Evolutionary conservation across 2,329 filamentous ascomycete species (phyloP).

Genomic region (Sordariomycetes sp.): DNA sequence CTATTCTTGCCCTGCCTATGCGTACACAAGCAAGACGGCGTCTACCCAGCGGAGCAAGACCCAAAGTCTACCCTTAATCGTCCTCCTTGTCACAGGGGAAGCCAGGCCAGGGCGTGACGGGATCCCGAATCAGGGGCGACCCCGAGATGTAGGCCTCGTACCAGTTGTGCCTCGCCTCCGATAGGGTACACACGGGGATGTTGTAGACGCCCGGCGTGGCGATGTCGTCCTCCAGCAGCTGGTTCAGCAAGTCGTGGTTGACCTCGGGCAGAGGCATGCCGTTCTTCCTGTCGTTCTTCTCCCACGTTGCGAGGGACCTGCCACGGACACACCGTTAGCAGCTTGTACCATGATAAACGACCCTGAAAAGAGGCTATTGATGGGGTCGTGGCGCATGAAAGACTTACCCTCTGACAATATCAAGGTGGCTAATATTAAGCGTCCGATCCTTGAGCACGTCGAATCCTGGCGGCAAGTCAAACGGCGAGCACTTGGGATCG

Average conservation of each 20-base stretch:
- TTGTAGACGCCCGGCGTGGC: neutral
- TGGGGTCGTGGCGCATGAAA: neutral
- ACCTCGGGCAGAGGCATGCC: neutral
- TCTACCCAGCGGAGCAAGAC: too few species aligned
- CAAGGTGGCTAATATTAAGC: neutral
- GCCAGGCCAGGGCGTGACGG: too few species aligned
- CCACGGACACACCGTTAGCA: neutral
- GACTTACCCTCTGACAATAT: neutral
- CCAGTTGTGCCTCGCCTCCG: neutral
- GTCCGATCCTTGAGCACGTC: neutral
- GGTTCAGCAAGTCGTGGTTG: neutral
- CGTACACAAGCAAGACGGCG: too few species aligned
- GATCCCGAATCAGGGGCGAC: too few species aligned
- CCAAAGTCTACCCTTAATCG: too few species aligned
- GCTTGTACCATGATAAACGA: neutral
- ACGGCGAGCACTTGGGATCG: constrained; percentile 66
- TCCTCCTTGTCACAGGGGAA: too few species aligned
- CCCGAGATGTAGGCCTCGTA: neutral
- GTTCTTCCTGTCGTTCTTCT: neutral
- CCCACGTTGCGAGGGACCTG: neutral
- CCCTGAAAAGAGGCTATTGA: neutral
- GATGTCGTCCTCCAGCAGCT: neutral
- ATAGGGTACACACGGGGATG: neutral
- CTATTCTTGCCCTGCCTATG: too few species aligned
- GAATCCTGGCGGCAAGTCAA: constrained; percentile 34